Evolutionary conservation across 2,329 filamentous ascomycete species (phyloP), one percentile per base, ranked within the genome.

Genomic region (Aplosporella prunicola): DNA sequence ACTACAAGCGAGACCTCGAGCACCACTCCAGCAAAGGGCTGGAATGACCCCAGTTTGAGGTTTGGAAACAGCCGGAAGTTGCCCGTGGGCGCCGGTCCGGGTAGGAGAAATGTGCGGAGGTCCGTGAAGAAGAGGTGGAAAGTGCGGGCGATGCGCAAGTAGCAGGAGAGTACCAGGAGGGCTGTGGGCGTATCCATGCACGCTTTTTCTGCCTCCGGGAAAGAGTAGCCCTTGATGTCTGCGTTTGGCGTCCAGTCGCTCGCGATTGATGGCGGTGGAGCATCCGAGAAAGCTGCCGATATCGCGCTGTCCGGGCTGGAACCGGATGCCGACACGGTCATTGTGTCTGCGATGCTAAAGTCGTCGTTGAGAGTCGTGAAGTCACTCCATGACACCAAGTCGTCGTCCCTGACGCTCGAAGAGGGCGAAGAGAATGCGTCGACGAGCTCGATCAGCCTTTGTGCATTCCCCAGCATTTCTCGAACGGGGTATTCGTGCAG

Each of bases 41-140:
- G 13, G 32, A 34, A 34, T 9, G 32, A 34, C 8, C 32, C 32
- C 4, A 34, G 32, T 13, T 25, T 34, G 10, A 34, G 14, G 14
- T 25, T 15, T 5, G 20, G 22, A 34, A 34, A 34, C 5, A 34
- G 15, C 10, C 32, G 22, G 9, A 5, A 9, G 14, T n/a, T 14
- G 6, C 14, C 8, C 22, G 22, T 13, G 13, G 5, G 7, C 3
- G 32, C 2, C 9, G 9, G 8, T n/a, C n/a, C n/a, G 3, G 13
- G 14, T 18, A 34, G 22, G 5, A 25, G 15, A 18, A 10, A n/a
- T 17, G 17, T 5, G 14, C 22, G 13, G 13, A 34, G 22, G 14
- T 34, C 32, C 6, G 14, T 25, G 22, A 11, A 25, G 6, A 34
- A 34, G 9, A 10, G 7, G 4, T 14, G 16, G 22, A 25, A 34